Percentiles rank a stretch among this genome's conserved stretches.
Conservation (phyloP, 2,329 filamentous ascomycete genomes). For the Fusarium sp. region DNA sequence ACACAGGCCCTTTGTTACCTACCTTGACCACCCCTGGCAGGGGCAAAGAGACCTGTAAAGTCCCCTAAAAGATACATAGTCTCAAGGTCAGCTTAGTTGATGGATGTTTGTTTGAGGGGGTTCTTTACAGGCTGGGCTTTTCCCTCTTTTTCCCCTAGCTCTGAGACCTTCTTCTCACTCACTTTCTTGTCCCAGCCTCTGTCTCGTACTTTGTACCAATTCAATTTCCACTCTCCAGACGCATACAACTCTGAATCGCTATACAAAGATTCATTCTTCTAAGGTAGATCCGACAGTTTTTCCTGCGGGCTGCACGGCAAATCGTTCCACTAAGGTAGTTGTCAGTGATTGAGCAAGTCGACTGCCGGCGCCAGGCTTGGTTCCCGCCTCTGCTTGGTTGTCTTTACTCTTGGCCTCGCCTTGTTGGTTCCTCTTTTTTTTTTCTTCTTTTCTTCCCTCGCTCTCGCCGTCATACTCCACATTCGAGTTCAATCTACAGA, state of each 20-base stretch:
- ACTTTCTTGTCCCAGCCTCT: constrained; percentile 4
- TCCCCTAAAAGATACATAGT: constrained; percentile 16
- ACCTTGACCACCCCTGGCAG: neutral
- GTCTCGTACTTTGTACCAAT: constrained; percentile 30
- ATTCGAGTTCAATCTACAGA: constrained; percentile 1
- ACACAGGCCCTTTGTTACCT: constrained; percentile 23
- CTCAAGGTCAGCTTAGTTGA: neutral
- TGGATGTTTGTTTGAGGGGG: constrained; percentile 3
- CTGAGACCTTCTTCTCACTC: constrained; percentile 24
- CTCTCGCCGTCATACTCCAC: constrained; percentile 7
- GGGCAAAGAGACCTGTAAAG: constrained; percentile 3
- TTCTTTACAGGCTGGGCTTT: constrained; percentile 3
- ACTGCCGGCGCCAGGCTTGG: constrained; percentile 37
- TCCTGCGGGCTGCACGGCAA: constrained; percentile 24
- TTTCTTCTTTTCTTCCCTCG: neutral
- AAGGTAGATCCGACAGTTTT: constrained; percentile 6
- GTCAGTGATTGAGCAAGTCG: constrained; percentile 24
- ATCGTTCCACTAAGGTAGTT: constrained; percentile 26
- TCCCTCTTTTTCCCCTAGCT: constrained; percentile 30
- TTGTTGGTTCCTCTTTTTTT: constrained; percentile 8
- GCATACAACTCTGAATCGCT: constrained; percentile 32
- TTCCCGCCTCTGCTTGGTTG: constrained; percentile 25
- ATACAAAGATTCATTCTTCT: constrained; percentile 29
- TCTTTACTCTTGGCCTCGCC: constrained; percentile 23
- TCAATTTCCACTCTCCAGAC: constrained; percentile 34